Evolutionary conservation across 768 basidiomycete species (phyloP).

Genomic region (Collybia mongolica): DNA sequence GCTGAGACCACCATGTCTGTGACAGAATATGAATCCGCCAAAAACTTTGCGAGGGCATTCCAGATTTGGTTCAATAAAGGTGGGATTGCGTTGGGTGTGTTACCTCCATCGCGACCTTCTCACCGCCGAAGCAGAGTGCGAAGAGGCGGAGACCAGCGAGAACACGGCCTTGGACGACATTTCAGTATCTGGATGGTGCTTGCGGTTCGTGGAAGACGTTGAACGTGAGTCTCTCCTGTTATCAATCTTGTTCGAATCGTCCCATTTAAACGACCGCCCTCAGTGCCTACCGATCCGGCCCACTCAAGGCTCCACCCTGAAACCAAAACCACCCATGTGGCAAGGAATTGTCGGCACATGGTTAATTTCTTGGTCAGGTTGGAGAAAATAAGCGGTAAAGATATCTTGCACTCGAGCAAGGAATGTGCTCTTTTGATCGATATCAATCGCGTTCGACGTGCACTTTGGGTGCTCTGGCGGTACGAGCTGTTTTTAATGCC

Average conservation of each 20-base stretch:
- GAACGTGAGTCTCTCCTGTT: background rate
- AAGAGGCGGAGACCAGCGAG: background rate
- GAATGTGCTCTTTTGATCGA: background rate
- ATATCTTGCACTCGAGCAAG: background rate
- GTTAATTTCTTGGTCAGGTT: background rate
- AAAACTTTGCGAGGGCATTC: slow-evolving; percentile 3
- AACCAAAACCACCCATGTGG: slow-evolving; percentile 2
- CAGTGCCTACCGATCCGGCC: background rate
- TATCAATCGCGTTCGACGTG: slow-evolving; percentile 5
- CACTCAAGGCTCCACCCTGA: background rate
- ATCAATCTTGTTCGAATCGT: background rate
- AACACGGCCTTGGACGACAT: background rate
- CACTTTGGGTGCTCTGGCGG: slow-evolving; percentile 6
- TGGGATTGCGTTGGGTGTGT: background rate
- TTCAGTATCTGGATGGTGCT: background rate
- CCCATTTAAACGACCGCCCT: background rate
- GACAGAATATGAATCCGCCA: background rate
- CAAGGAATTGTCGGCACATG: background rate
- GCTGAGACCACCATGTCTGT: background rate
- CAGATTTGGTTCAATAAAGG: slow-evolving; percentile 4
- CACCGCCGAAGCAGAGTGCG: background rate
- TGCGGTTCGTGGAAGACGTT: background rate
- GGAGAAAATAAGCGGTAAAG: background rate
- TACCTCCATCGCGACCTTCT: background rate
- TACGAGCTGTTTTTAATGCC: slow-evolving; percentile 5